phyloP scores from a whole-genome alignment of 306 rosid genomes.

The Gleditsia sinensis region DNA sequence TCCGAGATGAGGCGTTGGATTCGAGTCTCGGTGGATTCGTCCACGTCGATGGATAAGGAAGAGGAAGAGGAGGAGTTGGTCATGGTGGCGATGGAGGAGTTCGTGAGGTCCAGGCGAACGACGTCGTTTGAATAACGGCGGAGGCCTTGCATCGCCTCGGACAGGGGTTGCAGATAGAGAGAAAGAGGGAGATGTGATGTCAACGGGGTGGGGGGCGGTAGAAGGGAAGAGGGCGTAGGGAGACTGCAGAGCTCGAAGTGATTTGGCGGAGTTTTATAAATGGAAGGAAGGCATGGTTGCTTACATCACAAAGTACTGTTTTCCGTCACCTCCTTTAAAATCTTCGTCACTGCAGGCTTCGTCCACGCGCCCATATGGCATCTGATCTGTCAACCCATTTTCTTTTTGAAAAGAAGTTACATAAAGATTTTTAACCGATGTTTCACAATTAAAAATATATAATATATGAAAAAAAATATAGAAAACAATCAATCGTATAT shows the following conservation, averaged over 20 bases:
- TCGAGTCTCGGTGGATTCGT: constrained; percentile 71
- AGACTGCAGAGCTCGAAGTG: background rate
- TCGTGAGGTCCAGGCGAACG: constrained; percentile 59
- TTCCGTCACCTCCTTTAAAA: background rate
- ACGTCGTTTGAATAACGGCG: constrained; percentile 70
- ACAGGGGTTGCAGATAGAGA: background rate
- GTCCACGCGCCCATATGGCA: background rate
- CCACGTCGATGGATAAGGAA: constrained; percentile 83
- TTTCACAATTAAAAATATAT: too few relatives aligned
- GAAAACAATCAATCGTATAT: too few relatives aligned
- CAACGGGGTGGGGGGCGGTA: constrained; percentile 37
- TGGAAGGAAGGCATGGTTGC: constrained; percentile 40
- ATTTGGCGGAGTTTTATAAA: constrained; percentile 36
- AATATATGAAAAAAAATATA: too few relatives aligned
- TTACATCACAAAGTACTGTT: constrained; percentile 58
- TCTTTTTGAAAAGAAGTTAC: too few relatives aligned
- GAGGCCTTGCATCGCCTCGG: constrained; percentile 79
- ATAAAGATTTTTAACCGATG: too few relatives aligned
- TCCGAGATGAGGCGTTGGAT: constrained; percentile 93
- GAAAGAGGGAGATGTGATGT: constrained; percentile 36
- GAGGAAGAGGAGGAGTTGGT: constrained; percentile 25
- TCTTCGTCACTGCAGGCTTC: background rate
- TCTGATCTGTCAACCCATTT: too few relatives aligned
- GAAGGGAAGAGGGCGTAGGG: background rate
- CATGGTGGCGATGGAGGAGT: constrained; percentile 15